Evolutionary conservation across 345 rosid genomes (phyloP).

Genomic region (Gynandropsis gynandra): DNA sequence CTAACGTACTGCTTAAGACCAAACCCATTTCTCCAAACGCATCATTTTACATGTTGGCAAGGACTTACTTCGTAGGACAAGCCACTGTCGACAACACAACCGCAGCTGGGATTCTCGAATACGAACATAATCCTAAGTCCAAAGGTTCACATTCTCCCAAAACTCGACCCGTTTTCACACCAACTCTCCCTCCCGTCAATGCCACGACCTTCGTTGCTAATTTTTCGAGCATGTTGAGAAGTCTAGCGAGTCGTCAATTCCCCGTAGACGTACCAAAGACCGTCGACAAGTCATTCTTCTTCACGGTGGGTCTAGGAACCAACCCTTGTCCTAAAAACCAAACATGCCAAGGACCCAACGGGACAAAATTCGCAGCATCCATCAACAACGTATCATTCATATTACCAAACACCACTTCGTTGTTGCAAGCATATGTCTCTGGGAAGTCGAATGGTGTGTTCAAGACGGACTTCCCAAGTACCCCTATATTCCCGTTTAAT

Average conservation of each 20-base stretch:
- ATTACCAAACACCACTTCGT: slow-evolving; percentile 41
- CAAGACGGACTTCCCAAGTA: slow-evolving; percentile 47
- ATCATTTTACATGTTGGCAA: slow-evolving; percentile 56
- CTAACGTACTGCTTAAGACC: slow-evolving; percentile 56
- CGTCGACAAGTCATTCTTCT: slow-evolving; percentile 37
- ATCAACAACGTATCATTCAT: slow-evolving; percentile 56
- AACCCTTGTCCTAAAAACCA: slow-evolving; percentile 56
- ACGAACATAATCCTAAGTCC: slow-evolving; percentile 22
- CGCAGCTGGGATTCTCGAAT: slow-evolving; percentile 54
- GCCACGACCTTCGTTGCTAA: slow-evolving; percentile 42
- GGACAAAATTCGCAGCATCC: slow-evolving; percentile 53
- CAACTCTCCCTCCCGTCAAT: slow-evolving; percentile 51
- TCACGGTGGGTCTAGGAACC: slow-evolving; percentile 59
- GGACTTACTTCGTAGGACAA: slow-evolving; percentile 60
- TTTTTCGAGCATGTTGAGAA: slow-evolving; percentile 42
- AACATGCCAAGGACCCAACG: slow-evolving; percentile 67
- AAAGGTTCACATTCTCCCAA: slow-evolving; percentile 19
- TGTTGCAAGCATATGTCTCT: slow-evolving; percentile 49
- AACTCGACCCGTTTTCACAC: slow-evolving; percentile 27
- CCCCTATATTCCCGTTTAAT: slow-evolving; percentile 47
- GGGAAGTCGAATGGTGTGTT: slow-evolving; percentile 41
- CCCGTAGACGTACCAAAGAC: slow-evolving; percentile 53
- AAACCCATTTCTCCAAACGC: slow-evolving; percentile 45
- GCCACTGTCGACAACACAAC: slow-evolving; percentile 69
- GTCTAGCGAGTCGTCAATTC: slow-evolving; percentile 40